Evolutionary conservation across 163 green algal species (phyloP), one percentile per base, ranked within the genome.

Genomic region (Scenedesmus sp.): DNA sequence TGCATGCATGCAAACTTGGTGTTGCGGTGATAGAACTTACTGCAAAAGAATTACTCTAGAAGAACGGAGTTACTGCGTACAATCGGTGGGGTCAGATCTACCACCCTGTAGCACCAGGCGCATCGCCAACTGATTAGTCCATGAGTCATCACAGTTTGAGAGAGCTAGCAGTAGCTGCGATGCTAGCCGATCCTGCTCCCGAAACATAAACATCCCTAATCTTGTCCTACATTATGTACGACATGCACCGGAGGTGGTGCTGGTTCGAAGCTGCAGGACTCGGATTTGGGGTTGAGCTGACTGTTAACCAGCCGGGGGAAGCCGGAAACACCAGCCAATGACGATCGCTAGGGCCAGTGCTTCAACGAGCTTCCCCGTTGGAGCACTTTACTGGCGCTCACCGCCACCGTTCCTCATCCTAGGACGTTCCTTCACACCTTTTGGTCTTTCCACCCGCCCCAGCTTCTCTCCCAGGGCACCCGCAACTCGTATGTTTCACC

Each of bases 361-460:
- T 56, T 51, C 33, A 84, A 30, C 43, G 20, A 70, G 13, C 56
- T 33, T 5, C 20, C 56, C 6, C 22, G 72, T 82, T 37, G 26
- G 3, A 13, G 24, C 42, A 37, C 16, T 49, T 59, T 33, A 84
- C 43, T 10, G 3, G 78, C 78, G 53, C 9, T 26, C 3, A 56
- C 35, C 53, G 78, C 16, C 40, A 49, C 78, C 78, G 30, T 59
- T 33, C 33, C 78, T 35, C 18, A 35, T 37, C 40, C 26, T 18
- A 84, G 26, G 78, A 84, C 40, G 33, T n/a, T 51, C 78, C 40
- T 49, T 59, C 40, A 37, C 78, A 56, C 78, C 78, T 84, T 7
- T 13, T 70, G 20, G 20, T 70, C 56, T n/a, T 70, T 70, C n/a
- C 20, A 0, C n/a, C 56, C 56, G 20, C 20, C 22, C 56, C 56